Percentiles rank a stretch among this genome's conserved stretches.
phyloP scores from a whole-genome alignment of 1,284 basidiomycete species.

The Cutaneotrichosporon sp. region DNA sequence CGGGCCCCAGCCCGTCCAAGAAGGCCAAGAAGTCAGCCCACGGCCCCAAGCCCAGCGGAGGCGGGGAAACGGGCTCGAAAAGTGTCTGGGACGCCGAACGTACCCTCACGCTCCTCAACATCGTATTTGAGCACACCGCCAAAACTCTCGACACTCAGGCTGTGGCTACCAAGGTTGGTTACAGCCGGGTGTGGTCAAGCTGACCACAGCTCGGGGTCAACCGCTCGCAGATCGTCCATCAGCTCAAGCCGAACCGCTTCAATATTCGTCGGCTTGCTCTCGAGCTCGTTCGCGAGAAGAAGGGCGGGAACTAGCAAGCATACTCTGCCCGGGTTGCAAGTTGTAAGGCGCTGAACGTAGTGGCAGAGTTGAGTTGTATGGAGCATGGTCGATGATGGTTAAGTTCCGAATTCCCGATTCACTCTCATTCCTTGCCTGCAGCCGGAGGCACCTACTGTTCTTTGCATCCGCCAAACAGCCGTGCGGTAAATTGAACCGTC shows the following conservation, averaged over 20 bases:
- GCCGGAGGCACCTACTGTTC: too few species aligned
- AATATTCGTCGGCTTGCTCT: constrained; percentile 3
- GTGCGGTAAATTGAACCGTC: too few species aligned
- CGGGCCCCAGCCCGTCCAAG: not conserved
- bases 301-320: not conserved
- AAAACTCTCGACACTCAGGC: not conserved
- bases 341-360: not conserved
- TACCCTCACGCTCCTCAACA: not conserved
- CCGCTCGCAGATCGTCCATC: constrained; percentile 3
- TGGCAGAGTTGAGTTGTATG: not conserved
- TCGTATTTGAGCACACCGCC: not conserved
- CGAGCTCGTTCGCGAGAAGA: constrained; percentile 1
- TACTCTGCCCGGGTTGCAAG: too few species aligned
- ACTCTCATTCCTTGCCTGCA: too few species aligned
- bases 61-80: not conserved
- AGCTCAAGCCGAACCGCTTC: constrained; percentile 10
- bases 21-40: not conserved
- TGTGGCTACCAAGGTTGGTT: not conserved
- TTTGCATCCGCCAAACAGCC: too few species aligned
- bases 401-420: too few species aligned
- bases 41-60: not conserved
- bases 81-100: not conserved
- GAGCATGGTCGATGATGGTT: too few species aligned
- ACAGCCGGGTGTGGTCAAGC: not conserved
- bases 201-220: constrained; percentile 10